phyloP scores from a whole-genome alignment of 345 rosid species.

The Euphorbia tirucalli region DNA sequence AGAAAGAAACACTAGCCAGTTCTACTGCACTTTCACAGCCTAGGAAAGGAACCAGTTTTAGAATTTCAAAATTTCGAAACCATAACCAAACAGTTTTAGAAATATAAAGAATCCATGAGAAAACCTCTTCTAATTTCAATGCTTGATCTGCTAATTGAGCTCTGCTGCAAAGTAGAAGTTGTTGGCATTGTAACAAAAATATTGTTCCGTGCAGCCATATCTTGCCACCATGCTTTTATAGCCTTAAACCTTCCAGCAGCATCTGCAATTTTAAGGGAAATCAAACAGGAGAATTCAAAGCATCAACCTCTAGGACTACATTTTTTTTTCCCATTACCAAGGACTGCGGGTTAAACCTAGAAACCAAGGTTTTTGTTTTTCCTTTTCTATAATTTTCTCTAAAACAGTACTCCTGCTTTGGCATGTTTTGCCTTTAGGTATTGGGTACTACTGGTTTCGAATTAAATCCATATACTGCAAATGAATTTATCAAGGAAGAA shows the following conservation, averaged over 20 bases:
- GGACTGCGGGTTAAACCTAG: too few species aligned
- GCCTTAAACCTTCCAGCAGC: slow-evolving; percentile 69
- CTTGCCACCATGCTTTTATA: slow-evolving; percentile 92
- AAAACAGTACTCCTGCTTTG: not conserved
- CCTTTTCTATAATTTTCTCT: not conserved
- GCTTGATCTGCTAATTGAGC: slow-evolving; percentile 27
- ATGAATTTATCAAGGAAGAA: not conserved
- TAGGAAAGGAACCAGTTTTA: not conserved
- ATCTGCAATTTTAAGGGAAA: slow-evolving; percentile 39
- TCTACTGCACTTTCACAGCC: not conserved
- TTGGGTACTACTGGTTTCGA: not conserved
- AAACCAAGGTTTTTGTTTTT: not conserved
- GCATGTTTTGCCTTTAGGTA: not conserved
- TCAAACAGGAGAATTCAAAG: not conserved
- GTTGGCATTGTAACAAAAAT: slow-evolving; percentile 35
- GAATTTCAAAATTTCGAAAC: not conserved
- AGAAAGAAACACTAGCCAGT: not conserved
- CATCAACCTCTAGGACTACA: not conserved
- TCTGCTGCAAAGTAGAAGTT: slow-evolving; percentile 29
- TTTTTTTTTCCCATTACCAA: too few species aligned
- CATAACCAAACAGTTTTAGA: not conserved
- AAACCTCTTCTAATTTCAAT: slow-evolving; percentile 47
- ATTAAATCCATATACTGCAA: not conserved
- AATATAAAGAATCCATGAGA: slow-evolving; percentile 6
- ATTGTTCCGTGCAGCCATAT: slow-evolving; percentile 61